Evolutionary conservation across 2,329 filamentous ascomycete species (phyloP).

Genomic region (Pseudogymnoascus sp.): DNA sequence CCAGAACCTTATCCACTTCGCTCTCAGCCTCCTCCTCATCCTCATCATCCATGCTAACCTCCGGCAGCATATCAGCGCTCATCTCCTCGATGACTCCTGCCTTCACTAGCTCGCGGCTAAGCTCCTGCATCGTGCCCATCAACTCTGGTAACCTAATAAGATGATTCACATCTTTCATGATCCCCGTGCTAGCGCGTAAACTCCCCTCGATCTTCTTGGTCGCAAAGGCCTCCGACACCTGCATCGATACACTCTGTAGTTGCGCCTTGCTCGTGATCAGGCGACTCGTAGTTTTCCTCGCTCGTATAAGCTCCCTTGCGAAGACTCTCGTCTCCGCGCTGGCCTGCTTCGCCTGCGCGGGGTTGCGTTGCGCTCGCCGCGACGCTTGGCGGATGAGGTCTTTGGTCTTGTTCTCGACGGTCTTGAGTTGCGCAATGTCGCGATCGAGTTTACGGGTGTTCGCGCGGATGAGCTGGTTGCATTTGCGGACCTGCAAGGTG

Average conservation of each 20-base stretch:
- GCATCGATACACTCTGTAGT: constrained; percentile 88
- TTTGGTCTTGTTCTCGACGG: constrained; percentile 76
- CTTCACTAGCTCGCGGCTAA: constrained; percentile 81
- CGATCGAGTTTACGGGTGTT: constrained; percentile 94
- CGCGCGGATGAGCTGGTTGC: constrained; percentile 77
- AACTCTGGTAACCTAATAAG: constrained; percentile 79
- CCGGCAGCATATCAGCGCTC: constrained; percentile 78
- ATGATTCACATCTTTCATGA: constrained; percentile 95
- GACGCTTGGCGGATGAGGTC: constrained; percentile 77
- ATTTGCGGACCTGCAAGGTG: constrained; percentile 73
- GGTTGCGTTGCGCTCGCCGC: constrained; percentile 71
- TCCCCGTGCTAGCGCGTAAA: constrained; percentile 74
- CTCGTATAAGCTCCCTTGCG: constrained; percentile 76
- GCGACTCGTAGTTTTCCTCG: constrained; percentile 65
- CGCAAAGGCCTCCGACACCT: constrained; percentile 93
- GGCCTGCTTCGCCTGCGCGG: constrained; percentile 70
- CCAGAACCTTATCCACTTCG: constrained; percentile 88
- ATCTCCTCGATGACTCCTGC: constrained; percentile 98
- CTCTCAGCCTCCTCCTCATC: constrained; percentile 66
- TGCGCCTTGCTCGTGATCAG: constrained; percentile 85
- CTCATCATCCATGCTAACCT: constrained; percentile 64
- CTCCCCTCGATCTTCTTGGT: constrained; percentile 93
- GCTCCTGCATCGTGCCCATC: constrained; percentile 78
- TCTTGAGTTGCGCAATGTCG: constrained; percentile 72
- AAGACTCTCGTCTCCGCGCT: constrained; percentile 77